phyloP scores from a whole-genome alignment of 495 filamentous ascomycete species.

The Penicillium lividum region DNA sequence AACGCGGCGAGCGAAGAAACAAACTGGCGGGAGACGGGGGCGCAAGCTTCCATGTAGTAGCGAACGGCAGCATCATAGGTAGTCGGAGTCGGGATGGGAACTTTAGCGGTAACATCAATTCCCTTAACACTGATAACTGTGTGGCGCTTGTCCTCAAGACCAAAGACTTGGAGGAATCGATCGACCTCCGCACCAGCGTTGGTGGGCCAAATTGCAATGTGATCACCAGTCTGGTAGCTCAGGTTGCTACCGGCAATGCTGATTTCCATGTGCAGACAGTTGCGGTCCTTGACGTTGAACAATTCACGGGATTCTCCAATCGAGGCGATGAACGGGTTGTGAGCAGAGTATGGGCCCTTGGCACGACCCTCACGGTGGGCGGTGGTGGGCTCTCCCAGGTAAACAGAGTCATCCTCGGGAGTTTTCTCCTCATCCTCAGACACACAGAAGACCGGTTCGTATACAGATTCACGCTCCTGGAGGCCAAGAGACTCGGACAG shows the following conservation, averaged over 20 bases:
- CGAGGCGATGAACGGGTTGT: conserved; percentile 96
- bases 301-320: conserved; percentile 87
- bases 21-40: conserved; percentile 95
- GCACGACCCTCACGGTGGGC: conserved; percentile 83
- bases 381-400: conserved; percentile 95
- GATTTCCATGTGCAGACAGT: conserved; percentile 97
- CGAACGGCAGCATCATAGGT: conserved; percentile 93
- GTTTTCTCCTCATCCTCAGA: conserved; percentile 73
- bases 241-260: conserved; percentile 80
- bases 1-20: conserved; percentile 84
- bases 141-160: conserved; percentile 73
- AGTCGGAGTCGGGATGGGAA: conserved; percentile 95
- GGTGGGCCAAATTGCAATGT: conserved; percentile 96
- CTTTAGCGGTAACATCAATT: conserved; percentile 92
- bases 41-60: conserved; percentile 97
- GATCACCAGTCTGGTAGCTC: conserved; percentile 93
- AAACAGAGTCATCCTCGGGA: conserved; percentile 81
- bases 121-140: conserved; percentile 87
- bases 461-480: conserved; percentile 93
- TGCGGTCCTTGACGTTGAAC: conserved; percentile 88
- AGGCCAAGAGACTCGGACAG: conserved; percentile 78
- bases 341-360: conserved; percentile 91
- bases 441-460: conserved; percentile 89
- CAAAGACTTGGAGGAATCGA: conserved; percentile 79
- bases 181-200: conserved; percentile 93